Evolutionary conservation across 2,329 filamentous ascomycete species (phyloP).

Genomic region (Epichloe sibirici): DNA sequence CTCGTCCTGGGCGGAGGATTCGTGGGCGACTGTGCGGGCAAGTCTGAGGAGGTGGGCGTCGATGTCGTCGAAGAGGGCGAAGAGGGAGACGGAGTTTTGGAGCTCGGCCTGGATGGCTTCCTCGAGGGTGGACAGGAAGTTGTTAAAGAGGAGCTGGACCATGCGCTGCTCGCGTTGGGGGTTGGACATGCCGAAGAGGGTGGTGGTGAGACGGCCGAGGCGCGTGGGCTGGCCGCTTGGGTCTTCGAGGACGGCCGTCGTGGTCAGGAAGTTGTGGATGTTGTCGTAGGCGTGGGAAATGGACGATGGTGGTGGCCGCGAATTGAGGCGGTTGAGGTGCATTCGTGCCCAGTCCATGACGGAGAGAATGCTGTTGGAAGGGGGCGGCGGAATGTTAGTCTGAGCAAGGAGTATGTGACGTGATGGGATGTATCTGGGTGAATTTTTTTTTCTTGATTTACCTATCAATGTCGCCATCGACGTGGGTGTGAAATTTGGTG

Average conservation of each 20-base stretch:
- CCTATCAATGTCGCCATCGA: conserved; percentile 86
- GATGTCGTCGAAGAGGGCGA: conserved; percentile 82
- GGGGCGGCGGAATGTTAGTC: neutral
- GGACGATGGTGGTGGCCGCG: conserved; percentile 40
- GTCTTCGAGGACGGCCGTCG: conserved; percentile 48
- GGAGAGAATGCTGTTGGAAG: conserved; percentile 55
- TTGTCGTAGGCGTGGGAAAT: conserved; percentile 69
- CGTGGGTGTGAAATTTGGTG: conserved; percentile 84
- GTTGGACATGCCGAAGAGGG: conserved; percentile 67
- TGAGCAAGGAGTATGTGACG: too few species aligned
- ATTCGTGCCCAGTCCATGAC: conserved; percentile 95
- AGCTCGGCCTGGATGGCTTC: conserved; percentile 80
- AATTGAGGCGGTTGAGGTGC: conserved; percentile 61
- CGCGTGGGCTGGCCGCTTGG: conserved; percentile 46
- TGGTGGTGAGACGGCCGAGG: conserved; percentile 56
- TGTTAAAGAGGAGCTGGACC: conserved; percentile 71
- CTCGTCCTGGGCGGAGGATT: conserved; percentile 69
- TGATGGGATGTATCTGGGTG: too few species aligned
- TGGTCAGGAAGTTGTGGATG: conserved; percentile 63
- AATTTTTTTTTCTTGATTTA: conserved; percentile 20
- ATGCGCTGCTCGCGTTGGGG: conserved; percentile 71
- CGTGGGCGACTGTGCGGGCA: conserved; percentile 71
- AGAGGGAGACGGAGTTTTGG: conserved; percentile 65
- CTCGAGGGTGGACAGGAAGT: conserved; percentile 78
- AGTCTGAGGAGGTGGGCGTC: conserved; percentile 85